A percentile compares a stretch with the other conserved stretches of the same genome.
These are phyloP conservation scores for Phytophthora colocasiae DNA, from an alignment of 352 stramenopile genomes.

Conservation along the genomic window DNA sequence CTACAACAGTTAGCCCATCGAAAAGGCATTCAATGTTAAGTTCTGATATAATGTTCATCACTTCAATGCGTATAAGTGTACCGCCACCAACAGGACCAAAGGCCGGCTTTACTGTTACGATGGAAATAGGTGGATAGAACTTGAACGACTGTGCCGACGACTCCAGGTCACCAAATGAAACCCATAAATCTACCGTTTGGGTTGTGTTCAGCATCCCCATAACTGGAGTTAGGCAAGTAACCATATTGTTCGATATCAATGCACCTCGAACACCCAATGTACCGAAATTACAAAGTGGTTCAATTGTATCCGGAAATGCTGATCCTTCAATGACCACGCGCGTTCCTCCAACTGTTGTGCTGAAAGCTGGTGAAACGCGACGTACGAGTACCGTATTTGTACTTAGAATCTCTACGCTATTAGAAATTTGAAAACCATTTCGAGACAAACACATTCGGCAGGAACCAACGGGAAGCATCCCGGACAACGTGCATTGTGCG, in stretches of 20 bases:
- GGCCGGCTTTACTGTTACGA: conserved; percentile 21
- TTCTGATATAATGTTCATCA: conserved; percentile 28
- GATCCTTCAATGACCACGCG: conserved; percentile 43
- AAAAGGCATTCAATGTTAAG: conserved; percentile 48
- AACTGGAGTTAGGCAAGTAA: conserved; percentile 36
- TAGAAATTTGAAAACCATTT: conserved; percentile 34
- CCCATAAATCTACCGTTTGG: conserved; percentile 37
- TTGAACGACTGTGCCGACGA: conserved; percentile 33
- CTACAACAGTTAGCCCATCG: conserved; percentile 15
- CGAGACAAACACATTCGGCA: conserved; percentile 40
- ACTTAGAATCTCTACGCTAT: conserved; percentile 23
- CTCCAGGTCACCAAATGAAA: conserved; percentile 38
- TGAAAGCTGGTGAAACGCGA: conserved; percentile 33
- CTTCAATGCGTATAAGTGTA: conserved; percentile 34
- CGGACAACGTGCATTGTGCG: conserved; percentile 34
- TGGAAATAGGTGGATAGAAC: conserved; percentile 24
- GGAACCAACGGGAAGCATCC: background rate
- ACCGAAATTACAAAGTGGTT: conserved; percentile 46
- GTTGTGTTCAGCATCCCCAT: conserved; percentile 11
- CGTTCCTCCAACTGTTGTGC: conserved; percentile 30
- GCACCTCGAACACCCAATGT: conserved; percentile 9
- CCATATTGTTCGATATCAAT: conserved; percentile 25
- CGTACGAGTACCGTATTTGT: conserved; percentile 16
- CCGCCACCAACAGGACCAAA: conserved; percentile 47
- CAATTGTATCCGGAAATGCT: conserved; percentile 29